Conservation (phyloP, 2,329 filamentous ascomycete genomes). For the Sporothrix euskadiensis region DNA sequence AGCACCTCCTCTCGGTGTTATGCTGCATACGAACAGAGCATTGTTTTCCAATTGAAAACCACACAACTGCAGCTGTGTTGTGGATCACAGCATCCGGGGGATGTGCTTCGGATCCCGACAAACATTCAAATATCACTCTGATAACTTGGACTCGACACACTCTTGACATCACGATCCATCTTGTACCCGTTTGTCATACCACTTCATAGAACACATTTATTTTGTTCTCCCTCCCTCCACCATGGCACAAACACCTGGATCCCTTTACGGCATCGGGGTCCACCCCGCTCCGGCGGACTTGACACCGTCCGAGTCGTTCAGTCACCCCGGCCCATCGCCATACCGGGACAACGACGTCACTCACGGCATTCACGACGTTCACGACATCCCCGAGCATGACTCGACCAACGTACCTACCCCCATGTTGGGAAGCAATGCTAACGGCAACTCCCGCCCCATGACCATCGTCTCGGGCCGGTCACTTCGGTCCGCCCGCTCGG, state of each 20-base stretch:
- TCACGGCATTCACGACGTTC: background rate
- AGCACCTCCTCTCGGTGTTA: background rate
- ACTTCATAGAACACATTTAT: background rate
- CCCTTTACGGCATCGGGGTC: background rate
- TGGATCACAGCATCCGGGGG: background rate
- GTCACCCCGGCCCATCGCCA: background rate
- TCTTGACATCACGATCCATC: background rate
- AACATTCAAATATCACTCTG: background rate
- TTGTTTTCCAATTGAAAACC: background rate
- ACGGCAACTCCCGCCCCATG: constrained; percentile 51
- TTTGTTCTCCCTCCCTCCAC: background rate
- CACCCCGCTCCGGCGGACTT: background rate
- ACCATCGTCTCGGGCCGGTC: constrained; percentile 54
- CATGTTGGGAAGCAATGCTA: constrained; percentile 34
- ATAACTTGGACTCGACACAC: background rate
- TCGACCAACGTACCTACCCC: background rate
- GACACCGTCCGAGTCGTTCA: background rate
- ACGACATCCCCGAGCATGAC: background rate
- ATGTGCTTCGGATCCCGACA: background rate
- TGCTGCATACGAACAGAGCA: background rate
- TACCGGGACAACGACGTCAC: background rate
- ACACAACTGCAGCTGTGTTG: background rate
- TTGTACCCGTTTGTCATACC: background rate
- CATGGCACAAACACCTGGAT: background rate
- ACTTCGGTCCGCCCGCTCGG: constrained; percentile 48